Base-by-base conservation (phyloP, 2,329 filamentous ascomycete genomes). In the Epichloe typhina region DNA sequence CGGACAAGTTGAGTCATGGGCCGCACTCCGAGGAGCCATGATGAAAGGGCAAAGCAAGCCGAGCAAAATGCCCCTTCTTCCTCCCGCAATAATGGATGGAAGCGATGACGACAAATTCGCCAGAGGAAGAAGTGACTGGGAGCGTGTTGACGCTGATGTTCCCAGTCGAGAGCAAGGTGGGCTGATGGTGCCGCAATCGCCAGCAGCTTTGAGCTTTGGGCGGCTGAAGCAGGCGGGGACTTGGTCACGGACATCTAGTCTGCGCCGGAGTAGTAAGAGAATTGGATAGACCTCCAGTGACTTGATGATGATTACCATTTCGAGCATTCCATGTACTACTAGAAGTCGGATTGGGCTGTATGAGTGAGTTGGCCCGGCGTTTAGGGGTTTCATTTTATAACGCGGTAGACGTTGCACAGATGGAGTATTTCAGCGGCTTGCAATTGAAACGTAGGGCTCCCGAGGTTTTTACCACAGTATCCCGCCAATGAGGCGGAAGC, bases 1-100 rank as follows among this genome's bases (percentile, higher is more conserved):
- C 45, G 79, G 77, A 1, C 70, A 79, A 40, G 73, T 83, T 8
- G 80, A 83, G 61, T 79, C 76, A 19, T 82, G 80, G 76, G 73
- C 74, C 0, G 78, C 77, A 3, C 58, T 69, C 0, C 62, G 64
- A 36, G 65, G 64, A 6, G 66, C 64, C 11, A 62, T 69, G 62
- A 59, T 64, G 49, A 70, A 64, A 53, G 61, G 61, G 0, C 58
- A 58, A 23, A 23, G 36, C 47, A 50, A 38, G 39, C 36, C 40
- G 23, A 55, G 53, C 12, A 52, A 60, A 19, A 13, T 59, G 31
- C 42, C 57, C 5, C 55, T 61, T 56, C 50, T 67, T 15, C 63
- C 65, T n/a, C 52, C 59, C 1, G 53, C 66, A 5, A 60, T 60
- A 4, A 43, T 64, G 36, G 62, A 59, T 21, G 56, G 52, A 13